These are phyloP conservation scores for Chrysoporthe deuterocubensis DNA, from an alignment of 2,329 filamentous ascomycete genomes.

Conservation along the genomic window DNA sequence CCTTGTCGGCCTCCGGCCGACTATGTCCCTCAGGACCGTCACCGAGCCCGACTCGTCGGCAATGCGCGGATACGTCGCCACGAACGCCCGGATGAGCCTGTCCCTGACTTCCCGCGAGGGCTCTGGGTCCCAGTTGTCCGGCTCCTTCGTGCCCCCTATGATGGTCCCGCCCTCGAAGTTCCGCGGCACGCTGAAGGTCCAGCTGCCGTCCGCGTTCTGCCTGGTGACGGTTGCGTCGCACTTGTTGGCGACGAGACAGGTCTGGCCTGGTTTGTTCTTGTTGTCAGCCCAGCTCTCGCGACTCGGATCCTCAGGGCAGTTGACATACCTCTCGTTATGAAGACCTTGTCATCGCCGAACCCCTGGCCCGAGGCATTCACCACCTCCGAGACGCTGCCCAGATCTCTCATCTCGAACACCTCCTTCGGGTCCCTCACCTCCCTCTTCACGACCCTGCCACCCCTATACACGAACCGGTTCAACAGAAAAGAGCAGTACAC, in stretches of 20 bases:
- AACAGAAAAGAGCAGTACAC: conserved; percentile 55
- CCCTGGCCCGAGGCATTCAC: conserved; percentile 53
- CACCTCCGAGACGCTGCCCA: conserved; percentile 39
- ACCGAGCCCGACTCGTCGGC: conserved; percentile 32
- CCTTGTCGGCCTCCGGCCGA: conserved; percentile 37
- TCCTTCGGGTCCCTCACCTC: conserved; percentile 44
- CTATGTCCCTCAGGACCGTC: conserved; percentile 36
- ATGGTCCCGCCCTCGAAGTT: conserved; percentile 66
- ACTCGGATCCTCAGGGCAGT: not conserved
- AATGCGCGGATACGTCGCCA: conserved; percentile 42
- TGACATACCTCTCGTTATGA: conserved; percentile 46
- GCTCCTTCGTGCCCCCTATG: conserved; percentile 69
- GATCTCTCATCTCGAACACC: conserved; percentile 41
- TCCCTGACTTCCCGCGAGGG: conserved; percentile 52
- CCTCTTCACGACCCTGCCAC: conserved; percentile 41
- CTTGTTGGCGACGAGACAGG: conserved; percentile 47
- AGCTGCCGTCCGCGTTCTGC: conserved; percentile 65
- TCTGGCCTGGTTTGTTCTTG: conserved; percentile 43
- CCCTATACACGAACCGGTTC: conserved; percentile 44
- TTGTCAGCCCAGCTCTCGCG: not conserved
- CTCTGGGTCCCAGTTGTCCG: conserved; percentile 56
- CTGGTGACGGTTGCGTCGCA: conserved; percentile 55
- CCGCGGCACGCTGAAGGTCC: conserved; percentile 66
- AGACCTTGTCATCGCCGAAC: conserved; percentile 46
- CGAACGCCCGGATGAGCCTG: conserved; percentile 47